A percentile compares a stretch with the other conserved stretches of the same genome.
These are phyloP conservation scores for Dendrothele bispora DNA, from an alignment of 768 basidiomycete genomes.

Conservation along the genomic window DNA sequence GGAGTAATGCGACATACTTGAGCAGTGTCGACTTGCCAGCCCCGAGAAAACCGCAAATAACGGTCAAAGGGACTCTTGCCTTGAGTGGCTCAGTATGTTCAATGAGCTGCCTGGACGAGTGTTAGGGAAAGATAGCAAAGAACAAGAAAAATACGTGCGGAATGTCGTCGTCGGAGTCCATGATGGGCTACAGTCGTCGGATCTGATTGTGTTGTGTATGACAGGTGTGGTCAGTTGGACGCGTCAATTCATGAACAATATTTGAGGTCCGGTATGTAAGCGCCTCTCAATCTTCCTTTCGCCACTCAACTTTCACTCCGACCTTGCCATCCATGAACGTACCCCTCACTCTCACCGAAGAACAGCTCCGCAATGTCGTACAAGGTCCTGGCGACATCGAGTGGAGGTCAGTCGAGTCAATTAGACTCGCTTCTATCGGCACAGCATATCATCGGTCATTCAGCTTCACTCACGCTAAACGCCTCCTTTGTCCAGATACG, in stretches of 20 bases:
- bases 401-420: conserved; percentile 61
- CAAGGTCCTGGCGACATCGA: conserved; percentile 83
- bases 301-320: not conserved
- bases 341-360: conserved; percentile 23
- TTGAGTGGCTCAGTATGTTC: conserved; percentile 3
- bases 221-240: no score
- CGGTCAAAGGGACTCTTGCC: conserved; percentile 78
- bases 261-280: no score
- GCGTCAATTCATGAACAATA: no score
- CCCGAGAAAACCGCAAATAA: conserved; percentile 94
- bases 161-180: conserved; percentile 60
- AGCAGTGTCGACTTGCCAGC: conserved; percentile 93
- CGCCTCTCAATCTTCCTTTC: no score
- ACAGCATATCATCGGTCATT: not conserved
- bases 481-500: conserved; percentile 55
- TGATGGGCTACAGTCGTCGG: no score
- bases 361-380: conserved; percentile 58
- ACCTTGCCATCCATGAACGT: not conserved
- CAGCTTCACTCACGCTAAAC: not conserved
- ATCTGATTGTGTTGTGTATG: no score
- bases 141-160: conserved; percentile 40
- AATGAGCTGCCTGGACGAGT: conserved; percentile 2
- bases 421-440: not conserved
- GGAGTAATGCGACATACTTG: conserved; percentile 47
- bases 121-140: conserved; percentile 17